Percentiles rank a stretch among this genome's conserved stretches.
Evolutionary conservation across 257 asterid species (phyloP).

Genomic region (Asclepias syriaca): DNA sequence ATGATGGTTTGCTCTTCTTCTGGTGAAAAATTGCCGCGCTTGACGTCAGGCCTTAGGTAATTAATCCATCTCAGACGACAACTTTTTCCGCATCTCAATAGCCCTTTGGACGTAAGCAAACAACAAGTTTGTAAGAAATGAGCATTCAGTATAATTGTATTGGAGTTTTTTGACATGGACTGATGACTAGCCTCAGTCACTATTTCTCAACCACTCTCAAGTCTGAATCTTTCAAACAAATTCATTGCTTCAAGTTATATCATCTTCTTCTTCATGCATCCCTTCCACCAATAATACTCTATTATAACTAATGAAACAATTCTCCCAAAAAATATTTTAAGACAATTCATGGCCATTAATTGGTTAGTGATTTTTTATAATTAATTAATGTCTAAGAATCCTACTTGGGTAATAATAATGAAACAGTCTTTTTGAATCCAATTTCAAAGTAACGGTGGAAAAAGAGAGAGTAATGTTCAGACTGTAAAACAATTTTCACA

Average conservation of each 20-base stretch:
- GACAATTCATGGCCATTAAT: too few species aligned
- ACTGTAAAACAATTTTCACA: background rate
- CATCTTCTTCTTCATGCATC: too few species aligned
- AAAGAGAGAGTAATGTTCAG: background rate
- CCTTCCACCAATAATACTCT: too few species aligned
- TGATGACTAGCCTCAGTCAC: background rate
- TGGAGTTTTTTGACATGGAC: background rate
- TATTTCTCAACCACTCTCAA: conserved; percentile 4
- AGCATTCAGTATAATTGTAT: background rate
- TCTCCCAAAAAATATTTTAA: too few species aligned
- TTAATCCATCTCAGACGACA: conserved; percentile 82
- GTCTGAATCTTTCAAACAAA: background rate
- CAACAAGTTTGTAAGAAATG: background rate
- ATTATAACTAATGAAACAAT: too few species aligned
- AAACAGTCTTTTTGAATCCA: too few species aligned
- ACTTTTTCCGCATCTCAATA: conserved; percentile 70
- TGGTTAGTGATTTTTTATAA: too few species aligned
- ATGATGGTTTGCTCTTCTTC: conserved; percentile 60
- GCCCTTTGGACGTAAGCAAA: conserved; percentile 31
- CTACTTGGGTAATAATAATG: too few species aligned
- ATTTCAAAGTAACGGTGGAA: too few species aligned
- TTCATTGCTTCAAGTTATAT: background rate
- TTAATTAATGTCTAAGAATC: too few species aligned
- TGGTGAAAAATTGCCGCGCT: conserved; percentile 59
- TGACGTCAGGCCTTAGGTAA: conserved; percentile 77